Conservation (phyloP, 805 yeast genomes). For the Starmerella vaccinii region DNA sequence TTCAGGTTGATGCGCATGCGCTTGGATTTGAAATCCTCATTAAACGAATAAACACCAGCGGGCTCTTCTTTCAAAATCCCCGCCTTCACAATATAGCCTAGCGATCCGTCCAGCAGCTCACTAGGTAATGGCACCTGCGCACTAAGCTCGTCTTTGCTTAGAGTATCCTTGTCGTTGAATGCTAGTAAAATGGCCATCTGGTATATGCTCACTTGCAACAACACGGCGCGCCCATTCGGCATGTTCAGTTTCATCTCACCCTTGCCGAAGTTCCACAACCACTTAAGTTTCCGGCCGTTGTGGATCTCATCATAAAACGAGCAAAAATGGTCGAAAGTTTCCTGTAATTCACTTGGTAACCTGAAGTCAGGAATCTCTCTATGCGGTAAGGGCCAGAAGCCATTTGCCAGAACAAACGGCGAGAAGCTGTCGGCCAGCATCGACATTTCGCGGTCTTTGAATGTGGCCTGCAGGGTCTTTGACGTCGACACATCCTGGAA, state of each 20-base stretch:
- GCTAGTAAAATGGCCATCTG: slow-evolving; percentile 81
- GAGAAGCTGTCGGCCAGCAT: slow-evolving; percentile 42
- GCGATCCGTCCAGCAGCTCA: slow-evolving; percentile 61
- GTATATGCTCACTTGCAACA: slow-evolving; percentile 67
- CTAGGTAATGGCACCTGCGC: slow-evolving; percentile 59
- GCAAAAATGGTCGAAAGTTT: slow-evolving; percentile 57
- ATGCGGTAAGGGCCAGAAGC: slow-evolving; percentile 72
- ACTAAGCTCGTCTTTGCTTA: slow-evolving; percentile 49
- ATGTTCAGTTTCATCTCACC: slow-evolving; percentile 84
- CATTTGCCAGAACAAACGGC: slow-evolving; percentile 73
- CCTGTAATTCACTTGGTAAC: slow-evolving; percentile 58
- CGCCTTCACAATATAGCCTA: slow-evolving; percentile 68
- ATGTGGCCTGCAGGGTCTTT: slow-evolving; percentile 54
- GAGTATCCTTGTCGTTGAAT: slow-evolving; percentile 59
- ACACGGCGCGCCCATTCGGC: slow-evolving; percentile 48
- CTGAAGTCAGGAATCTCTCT: slow-evolving; percentile 38
- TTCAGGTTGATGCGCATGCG: slow-evolving; percentile 72
- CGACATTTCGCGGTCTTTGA: slow-evolving; percentile 35
- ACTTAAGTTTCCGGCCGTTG: slow-evolving; percentile 76
- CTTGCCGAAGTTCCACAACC: slow-evolving; percentile 93
- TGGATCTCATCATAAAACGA: slow-evolving; percentile 64
- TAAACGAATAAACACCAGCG: slow-evolving; percentile 51
- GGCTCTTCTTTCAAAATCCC: slow-evolving; percentile 63
- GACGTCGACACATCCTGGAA: slow-evolving; percentile 86
- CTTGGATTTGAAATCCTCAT: slow-evolving; percentile 74